Evolutionary conservation across 2,329 filamentous ascomycete genomes (phyloP).

Genomic region (Fusarium sp.): DNA sequence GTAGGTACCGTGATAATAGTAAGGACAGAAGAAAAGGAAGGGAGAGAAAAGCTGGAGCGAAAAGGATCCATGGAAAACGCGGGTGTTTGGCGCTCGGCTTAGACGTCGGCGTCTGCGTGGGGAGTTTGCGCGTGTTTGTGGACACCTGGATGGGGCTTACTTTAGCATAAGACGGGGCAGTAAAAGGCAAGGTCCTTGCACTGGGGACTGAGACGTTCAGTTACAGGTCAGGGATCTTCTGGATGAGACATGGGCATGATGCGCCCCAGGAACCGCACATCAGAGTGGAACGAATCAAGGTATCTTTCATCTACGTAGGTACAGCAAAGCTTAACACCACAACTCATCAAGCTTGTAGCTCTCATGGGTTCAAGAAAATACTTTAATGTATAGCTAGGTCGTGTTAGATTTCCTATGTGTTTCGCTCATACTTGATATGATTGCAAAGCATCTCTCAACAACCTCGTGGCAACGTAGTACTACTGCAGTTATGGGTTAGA

Average conservation of each 20-base stretch:
- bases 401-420: too few species aligned
- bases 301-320: constrained; percentile 4
- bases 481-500: constrained; percentile 11
- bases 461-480: constrained; percentile 5
- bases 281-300: constrained; percentile 7
- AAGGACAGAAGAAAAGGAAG: constrained; percentile 10
- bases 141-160: constrained; percentile 31
- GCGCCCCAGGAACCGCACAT: constrained; percentile 23
- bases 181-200: constrained; percentile 22
- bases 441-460: too few species aligned
- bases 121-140: constrained; percentile 35
- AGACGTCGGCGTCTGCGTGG: constrained; percentile 32
- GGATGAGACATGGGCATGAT: constrained; percentile 18
- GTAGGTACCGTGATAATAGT: neutral
- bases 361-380: too few species aligned
- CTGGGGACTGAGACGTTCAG: constrained; percentile 27
- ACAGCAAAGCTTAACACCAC: too few species aligned
- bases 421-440: too few species aligned
- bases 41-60: constrained; percentile 14
- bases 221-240: constrained; percentile 34
- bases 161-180: constrained; percentile 19
- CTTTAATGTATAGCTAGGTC: too few species aligned
- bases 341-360: too few species aligned
- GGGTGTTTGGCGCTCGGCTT: constrained; percentile 37
- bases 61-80: constrained; percentile 30